Base-by-base conservation (phyloP, 257 asterid species). In the Catharanthus roseus region DNA sequence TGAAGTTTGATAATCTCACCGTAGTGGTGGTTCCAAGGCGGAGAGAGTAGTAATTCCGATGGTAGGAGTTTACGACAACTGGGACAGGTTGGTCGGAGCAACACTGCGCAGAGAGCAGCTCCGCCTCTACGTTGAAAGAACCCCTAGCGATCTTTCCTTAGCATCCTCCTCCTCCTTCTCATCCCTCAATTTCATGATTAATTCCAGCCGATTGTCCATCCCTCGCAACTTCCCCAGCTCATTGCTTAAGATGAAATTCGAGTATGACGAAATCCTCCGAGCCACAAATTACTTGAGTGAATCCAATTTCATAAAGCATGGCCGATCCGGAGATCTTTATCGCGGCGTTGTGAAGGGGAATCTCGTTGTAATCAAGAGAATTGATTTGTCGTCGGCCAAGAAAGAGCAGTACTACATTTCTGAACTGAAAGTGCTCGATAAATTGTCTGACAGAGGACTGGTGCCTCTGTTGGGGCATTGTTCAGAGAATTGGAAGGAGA, bases 291-390 rank as follows among this genome's bases (percentile, higher is more conserved):
- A 85, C 70, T 87, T 91, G 67, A 80, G 89, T 31, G 68, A 74
- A 3, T 67, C 58, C 10, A 84, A 82, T 67, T 78, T 91, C 18
- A 82, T 91, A 31, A 89, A 82, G 74, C 82, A 75, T 18, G 97
- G 96, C 7, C 90, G 79, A 42, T 85, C 95, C 0, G 97, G 97
- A 3, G 89, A 82, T n/a, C 56, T 91, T n/a, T 91, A 82, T 36
- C 75, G 69, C 2, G 95, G 93, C 2, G 74, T 23, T 13, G 54
- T 87, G 3, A 90, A 85, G 24, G 23, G 6, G 23, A 18, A 3
- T 16, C 7, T 1, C 19, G 55, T 13, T 49, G 55, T 42, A 4
- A 42, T 91, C 67, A 91, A 91, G 83, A 87, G 75, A 80, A 79
- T 86, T n/a, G 80, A 87, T 62, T 64, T 85, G 29, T 78, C 65